These are phyloP conservation scores for Plasmodium cynomolgi DNA, from an alignment of 169 alveolate species.

Conservation along the genomic window DNA sequence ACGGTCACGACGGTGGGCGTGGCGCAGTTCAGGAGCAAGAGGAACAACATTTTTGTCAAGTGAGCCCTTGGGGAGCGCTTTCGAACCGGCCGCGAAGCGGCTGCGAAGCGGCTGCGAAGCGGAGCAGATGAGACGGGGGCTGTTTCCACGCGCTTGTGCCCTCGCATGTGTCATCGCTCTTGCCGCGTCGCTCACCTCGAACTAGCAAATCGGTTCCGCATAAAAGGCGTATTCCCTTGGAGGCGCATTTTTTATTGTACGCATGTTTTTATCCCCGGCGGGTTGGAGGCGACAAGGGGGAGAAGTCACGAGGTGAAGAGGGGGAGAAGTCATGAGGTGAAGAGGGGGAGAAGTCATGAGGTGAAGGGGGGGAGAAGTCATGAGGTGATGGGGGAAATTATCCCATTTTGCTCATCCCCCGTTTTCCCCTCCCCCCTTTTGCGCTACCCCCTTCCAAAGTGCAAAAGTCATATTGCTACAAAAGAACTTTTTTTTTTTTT, in stretches of 20 bases:
- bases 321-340: too few species aligned
- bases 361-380: neutral
- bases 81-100: neutral
- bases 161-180: neutral
- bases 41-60: conserved; percentile 36
- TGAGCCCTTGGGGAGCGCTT: neutral
- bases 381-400: neutral
- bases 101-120: neutral
- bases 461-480: neutral
- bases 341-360: neutral
- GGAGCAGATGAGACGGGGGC: neutral
- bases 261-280: neutral
- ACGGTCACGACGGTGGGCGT: neutral
- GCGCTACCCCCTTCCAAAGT: neutral
- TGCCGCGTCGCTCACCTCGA: neutral
- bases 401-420: too few species aligned
- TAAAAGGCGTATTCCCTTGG: neutral
- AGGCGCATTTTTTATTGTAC: neutral
- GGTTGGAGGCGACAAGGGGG: too few species aligned
- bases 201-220: neutral
- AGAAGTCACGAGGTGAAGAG: neutral
- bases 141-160: neutral
- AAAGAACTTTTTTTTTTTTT: neutral
- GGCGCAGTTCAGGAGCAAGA: conserved; percentile 5
- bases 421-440: neutral